Base-by-base conservation (phyloP, 164 flowering plant genomes). In the Stephania yunnanensis region DNA sequence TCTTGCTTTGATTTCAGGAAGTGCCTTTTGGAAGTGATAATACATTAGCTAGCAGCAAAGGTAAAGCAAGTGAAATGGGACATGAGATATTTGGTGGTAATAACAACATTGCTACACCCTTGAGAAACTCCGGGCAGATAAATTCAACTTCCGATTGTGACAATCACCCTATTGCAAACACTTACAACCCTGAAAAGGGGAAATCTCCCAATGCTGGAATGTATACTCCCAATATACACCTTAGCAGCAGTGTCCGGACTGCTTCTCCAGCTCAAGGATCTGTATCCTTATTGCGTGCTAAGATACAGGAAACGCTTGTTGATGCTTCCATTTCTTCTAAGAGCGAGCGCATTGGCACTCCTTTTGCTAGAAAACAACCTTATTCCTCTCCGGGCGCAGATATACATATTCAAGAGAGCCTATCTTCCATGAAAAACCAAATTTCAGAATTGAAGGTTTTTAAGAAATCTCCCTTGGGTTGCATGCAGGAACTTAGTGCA, bases 341-440 rank as follows among this genome's bases (percentile, higher is more conserved):
- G 66, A 46, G 48, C 36, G 50, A 61, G 20, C 48, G 19, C 22
- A 46, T 70, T 36, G 50, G 65, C 4, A 79, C 87, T 81, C 86
- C 88, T 82, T 70, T 68, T 74, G 73, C 80, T 46, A 77, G 80
- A 25, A 80, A 82, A 48, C 73, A 79, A 44, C 61, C 73, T 22
- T 61, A 45, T 71, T 85, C 80, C 68, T 73, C 74, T 71, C 11
- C 78, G 22, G 69, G 74, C 31, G 44, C 81, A 69, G 71, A 50
- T 36, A 68, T 53, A 25, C 78, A 68, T 67, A 78, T 45, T 71
- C 78, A 70, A 46, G 79, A 70, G 45, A 77, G 64, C n/a, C 6
- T 72, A 42, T 81, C 83, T 68, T 78, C 86, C n/a, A 80, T 81
- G 65, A 79, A 77, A 80, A 83, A 78, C 80, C 85, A 83, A 82